Evolutionary conservation across 2,329 filamentous ascomycete species (phyloP).

Genomic region (Penicillium sp.): DNA sequence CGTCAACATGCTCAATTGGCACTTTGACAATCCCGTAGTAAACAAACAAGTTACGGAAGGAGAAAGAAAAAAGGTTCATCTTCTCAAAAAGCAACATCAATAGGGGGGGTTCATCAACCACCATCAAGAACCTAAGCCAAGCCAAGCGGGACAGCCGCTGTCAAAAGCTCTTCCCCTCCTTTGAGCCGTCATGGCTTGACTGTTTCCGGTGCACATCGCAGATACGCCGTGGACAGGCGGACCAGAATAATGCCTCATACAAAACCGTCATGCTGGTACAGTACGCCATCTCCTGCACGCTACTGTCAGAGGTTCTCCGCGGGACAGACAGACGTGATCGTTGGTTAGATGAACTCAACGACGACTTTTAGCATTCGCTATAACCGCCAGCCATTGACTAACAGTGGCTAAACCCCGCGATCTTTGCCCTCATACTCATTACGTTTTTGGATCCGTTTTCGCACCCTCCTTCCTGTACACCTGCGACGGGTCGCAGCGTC

Average conservation of each 20-base stretch:
- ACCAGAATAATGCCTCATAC: slow-evolving; percentile 25
- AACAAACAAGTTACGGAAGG: not conserved
- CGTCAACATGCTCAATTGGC: not conserved
- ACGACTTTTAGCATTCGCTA: not conserved
- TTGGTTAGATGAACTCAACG: too few species aligned
- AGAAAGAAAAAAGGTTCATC: not conserved
- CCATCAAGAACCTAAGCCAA: not conserved
- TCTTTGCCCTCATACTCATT: not conserved
- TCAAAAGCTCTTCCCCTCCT: slow-evolving; percentile 5
- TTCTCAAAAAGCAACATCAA: not conserved
- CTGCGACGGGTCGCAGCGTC: not conserved
- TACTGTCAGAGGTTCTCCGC: not conserved
- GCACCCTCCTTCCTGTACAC: not conserved
- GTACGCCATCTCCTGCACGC: not conserved
- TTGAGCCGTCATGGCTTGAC: slow-evolving; percentile 8
- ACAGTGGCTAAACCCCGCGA: not conserved
- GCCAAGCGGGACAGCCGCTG: slow-evolving; percentile 18
- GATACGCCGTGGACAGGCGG: slow-evolving; percentile 3
- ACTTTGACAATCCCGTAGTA: not conserved
- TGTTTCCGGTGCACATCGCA: slow-evolving; percentile 4
- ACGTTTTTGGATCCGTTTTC: not conserved
- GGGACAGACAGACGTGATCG: not conserved
- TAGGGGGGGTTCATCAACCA: not conserved
- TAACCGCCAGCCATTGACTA: not conserved
- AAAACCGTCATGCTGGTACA: not conserved